These are phyloP conservation scores for Leccinum broughii DNA, from an alignment of 768 basidiomycete species.

Conservation along the genomic window DNA sequence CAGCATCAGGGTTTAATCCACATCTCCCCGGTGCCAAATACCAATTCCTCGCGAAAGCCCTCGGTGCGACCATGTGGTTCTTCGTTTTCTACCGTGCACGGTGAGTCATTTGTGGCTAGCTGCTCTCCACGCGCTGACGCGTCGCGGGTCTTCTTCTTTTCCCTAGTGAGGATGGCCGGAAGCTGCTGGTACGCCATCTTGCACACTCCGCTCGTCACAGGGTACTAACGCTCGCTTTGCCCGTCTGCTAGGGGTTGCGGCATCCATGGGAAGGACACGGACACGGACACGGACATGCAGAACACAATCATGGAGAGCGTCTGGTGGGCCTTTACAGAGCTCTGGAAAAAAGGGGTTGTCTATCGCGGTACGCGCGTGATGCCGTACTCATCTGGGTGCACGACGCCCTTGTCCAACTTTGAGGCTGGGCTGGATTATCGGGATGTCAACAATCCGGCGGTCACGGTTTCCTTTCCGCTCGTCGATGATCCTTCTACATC, in stretches of 20 bases:
- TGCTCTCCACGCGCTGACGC: neutral
- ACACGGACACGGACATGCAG: conserved; percentile 40
- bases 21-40: conserved; percentile 80
- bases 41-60: conserved; percentile 75
- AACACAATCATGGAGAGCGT: conserved; percentile 85
- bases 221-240: neutral
- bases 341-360: conserved; percentile 89
- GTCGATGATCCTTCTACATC: conserved; percentile 91
- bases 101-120: conserved; percentile 46
- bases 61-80: conserved; percentile 98
- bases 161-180: conserved; percentile 71
- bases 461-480: conserved; percentile 90
- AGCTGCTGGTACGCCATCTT: conserved; percentile 53
- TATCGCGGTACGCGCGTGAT: conserved; percentile 94
- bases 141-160: conserved; percentile 1
- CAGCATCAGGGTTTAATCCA: conserved; percentile 82
- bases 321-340: conserved; percentile 97
- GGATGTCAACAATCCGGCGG: conserved; percentile 93
- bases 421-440: conserved; percentile 92
- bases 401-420: conserved; percentile 96
- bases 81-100: conserved; percentile 96
- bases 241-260: conserved; percentile 45
- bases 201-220: neutral
- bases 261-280: conserved; percentile 70
- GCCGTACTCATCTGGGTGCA: conserved; percentile 97